Evolutionary conservation across 2,329 filamentous ascomycete species (phyloP), one percentile per base, ranked within the genome.

Genomic region (Arthrobotrys sphaeroides): DNA sequence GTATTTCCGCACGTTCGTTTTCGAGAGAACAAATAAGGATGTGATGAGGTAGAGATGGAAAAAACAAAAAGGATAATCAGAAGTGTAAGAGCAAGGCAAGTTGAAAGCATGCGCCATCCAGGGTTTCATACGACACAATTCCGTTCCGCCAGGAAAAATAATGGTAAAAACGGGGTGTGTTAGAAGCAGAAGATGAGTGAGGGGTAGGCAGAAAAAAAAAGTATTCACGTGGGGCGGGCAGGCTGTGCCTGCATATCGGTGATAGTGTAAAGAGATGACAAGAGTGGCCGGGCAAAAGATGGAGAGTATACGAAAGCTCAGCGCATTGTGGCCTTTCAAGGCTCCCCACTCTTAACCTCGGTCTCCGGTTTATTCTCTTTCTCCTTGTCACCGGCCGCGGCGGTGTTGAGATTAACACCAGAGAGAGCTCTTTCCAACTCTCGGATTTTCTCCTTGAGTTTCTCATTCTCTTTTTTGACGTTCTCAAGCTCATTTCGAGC

Each of bases 391-490:
- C 42, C 28, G 6, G 61, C 22, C 18, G 33, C 28, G 16, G 47
- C 20, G 24, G 20, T 24, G 26, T 20, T 45, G 26, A 38, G 57
- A 47, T 45, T 60, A 6, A 75, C 64, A n/a, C 72, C 64, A 0
- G 64, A 28, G 57, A 75, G 24, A 16, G 72, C 82, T 38, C 85
- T 84, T 82, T 91, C 89, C 9, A 91, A 82, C 45, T 90, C 89
- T 49, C 88, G 85, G 70, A 91, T 86, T 12, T 87, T 85, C 65
- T 85, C 84, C 83, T 88, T 89, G 49, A 91, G 82, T 0, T 82
- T 81, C 61, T 90, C 89, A 73, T 91, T 90, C 82, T 91, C 89
- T 51, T 85, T 84, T 82, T 89, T 90, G 40, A 87, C 87, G 3
- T 79, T 82, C 22, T 90, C 89, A 0, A 90, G 83, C 80, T 90